A percentile compares a stretch with the other conserved stretches of the same genome.
Conservation (phyloP, 2,329 filamentous ascomycete genomes). For the Fusarium ambrosium region DNA sequence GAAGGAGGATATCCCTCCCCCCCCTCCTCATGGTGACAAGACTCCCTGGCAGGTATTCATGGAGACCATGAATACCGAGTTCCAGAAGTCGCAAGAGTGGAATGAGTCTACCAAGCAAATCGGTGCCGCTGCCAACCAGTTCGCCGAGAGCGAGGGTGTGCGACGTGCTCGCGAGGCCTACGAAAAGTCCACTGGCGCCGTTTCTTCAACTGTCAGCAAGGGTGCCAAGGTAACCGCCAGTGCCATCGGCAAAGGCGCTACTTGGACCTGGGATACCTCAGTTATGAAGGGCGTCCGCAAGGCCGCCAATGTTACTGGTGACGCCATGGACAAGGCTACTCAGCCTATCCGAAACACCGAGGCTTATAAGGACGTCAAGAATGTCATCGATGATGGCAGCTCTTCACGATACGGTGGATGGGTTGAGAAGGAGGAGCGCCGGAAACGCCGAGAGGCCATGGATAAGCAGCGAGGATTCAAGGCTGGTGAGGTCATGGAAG, state of each 20-base stretch:
- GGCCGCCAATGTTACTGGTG: slow-evolving; percentile 86
- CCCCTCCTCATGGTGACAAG: slow-evolving; percentile 97
- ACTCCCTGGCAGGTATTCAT: slow-evolving; percentile 99
- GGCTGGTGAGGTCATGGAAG: slow-evolving; percentile 73
- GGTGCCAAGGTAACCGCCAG: slow-evolving; percentile 89
- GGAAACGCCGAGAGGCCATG: slow-evolving; percentile 80
- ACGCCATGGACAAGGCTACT: slow-evolving; percentile 93
- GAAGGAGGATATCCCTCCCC: slow-evolving; percentile 79
- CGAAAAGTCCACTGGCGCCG: slow-evolving; percentile 85
- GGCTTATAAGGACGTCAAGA: slow-evolving; percentile 93
- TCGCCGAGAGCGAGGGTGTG: slow-evolving; percentile 92
- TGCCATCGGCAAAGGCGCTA: slow-evolving; percentile 89
- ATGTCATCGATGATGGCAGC: slow-evolving; percentile 97
- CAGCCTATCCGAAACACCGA: slow-evolving; percentile 94
- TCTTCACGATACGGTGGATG: slow-evolving; percentile 96
- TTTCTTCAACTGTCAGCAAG: slow-evolving; percentile 81
- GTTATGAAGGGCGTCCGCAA: slow-evolving; percentile 92
- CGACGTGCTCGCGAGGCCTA: slow-evolving; percentile 89
- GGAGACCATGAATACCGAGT: slow-evolving; percentile 93
- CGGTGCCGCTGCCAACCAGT: slow-evolving; percentile 88
- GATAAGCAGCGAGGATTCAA: slow-evolving; percentile 71
- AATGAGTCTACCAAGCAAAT: slow-evolving; percentile 98
- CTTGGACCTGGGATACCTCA: slow-evolving; percentile 97
- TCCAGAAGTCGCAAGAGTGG: slow-evolving; percentile 98
- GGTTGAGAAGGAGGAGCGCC: slow-evolving; percentile 95